phyloP scores from a whole-genome alignment of 169 alveolate genomes.

The Eimeria brunetti region DNA sequence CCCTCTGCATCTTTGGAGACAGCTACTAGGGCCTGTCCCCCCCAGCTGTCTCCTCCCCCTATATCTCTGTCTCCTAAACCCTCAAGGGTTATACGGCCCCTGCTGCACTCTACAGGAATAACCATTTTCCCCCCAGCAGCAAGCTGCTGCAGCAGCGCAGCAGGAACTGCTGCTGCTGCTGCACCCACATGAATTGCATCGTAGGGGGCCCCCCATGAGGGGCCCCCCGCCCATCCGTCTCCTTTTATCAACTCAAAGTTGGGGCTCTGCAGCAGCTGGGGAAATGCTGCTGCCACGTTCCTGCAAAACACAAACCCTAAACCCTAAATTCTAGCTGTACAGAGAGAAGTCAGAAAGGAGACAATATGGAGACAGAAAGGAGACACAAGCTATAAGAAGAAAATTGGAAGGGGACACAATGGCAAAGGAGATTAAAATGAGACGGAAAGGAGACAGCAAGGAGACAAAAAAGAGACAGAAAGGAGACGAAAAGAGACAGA shows the following conservation, averaged over 20 bases:
- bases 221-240: conserved; percentile 92
- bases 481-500: not conserved
- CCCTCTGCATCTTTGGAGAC: conserved; percentile 66
- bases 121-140: conserved; percentile 91
- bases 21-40: conserved; percentile 49
- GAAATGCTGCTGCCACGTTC: conserved; percentile 19
- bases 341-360: no score
- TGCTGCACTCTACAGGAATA: conserved; percentile 89
- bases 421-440: no score
- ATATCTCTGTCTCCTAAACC: not conserved
- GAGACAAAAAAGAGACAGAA: not conserved
- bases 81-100: conserved; percentile 50
- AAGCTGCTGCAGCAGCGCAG: conserved; percentile 87
- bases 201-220: conserved; percentile 87
- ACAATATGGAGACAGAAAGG: no score
- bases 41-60: not conserved
- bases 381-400: no score
- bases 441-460: not conserved
- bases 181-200: conserved; percentile 94
- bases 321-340: not conserved
- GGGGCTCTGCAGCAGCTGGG: conserved; percentile 71
- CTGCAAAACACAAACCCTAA: not conserved
- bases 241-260: conserved; percentile 81
- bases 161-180: conserved; percentile 88
- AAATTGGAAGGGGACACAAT: no score